Evolutionary conservation across 2,329 filamentous ascomycete genomes (phyloP).

Genomic region (Aspergillus ustus): DNA sequence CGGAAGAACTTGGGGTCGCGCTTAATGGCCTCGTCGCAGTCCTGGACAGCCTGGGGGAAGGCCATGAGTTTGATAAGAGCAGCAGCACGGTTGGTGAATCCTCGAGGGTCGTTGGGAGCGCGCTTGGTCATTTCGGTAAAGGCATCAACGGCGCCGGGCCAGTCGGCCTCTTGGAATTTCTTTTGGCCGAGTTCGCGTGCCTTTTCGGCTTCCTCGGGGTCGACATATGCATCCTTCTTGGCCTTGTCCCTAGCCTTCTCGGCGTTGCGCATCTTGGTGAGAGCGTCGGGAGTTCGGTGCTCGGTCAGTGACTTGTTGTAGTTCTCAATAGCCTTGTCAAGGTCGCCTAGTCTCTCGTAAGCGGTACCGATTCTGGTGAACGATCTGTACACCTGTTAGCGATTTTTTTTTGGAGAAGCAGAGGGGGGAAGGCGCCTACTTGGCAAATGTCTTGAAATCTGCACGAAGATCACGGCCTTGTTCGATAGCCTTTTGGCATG

Average conservation of each 20-base stretch:
- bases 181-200: constrained; percentile 92
- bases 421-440: constrained; percentile 55
- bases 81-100: constrained; percentile 96
- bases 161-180: constrained; percentile 96
- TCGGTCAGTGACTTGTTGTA: constrained; percentile 95
- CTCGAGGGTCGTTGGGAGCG: constrained; percentile 86
- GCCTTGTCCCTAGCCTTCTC: constrained; percentile 83
- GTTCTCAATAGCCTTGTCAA: constrained; percentile 78
- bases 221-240: constrained; percentile 80
- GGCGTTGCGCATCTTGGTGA: constrained; percentile 86
- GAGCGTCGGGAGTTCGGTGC: constrained; percentile 91
- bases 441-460: constrained; percentile 98
- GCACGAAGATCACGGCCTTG: constrained; percentile 88
- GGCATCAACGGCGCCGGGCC: constrained; percentile 90
- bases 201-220: constrained; percentile 90
- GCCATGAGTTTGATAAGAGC: constrained; percentile 96
- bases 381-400: constrained; percentile 53
- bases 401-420: background rate
- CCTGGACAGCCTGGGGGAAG: constrained; percentile 89
- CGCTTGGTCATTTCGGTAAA: constrained; percentile 98
- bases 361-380: constrained; percentile 93
- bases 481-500: constrained; percentile 85
- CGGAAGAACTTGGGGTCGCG: constrained; percentile 91
- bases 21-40: constrained; percentile 90
- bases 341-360: constrained; percentile 86